A percentile compares a stretch with the other conserved stretches of the same genome.
These are phyloP conservation scores for Phragmites australis DNA, from an alignment of 176 grass and related monocot genomes.

Conservation along the genomic window DNA sequence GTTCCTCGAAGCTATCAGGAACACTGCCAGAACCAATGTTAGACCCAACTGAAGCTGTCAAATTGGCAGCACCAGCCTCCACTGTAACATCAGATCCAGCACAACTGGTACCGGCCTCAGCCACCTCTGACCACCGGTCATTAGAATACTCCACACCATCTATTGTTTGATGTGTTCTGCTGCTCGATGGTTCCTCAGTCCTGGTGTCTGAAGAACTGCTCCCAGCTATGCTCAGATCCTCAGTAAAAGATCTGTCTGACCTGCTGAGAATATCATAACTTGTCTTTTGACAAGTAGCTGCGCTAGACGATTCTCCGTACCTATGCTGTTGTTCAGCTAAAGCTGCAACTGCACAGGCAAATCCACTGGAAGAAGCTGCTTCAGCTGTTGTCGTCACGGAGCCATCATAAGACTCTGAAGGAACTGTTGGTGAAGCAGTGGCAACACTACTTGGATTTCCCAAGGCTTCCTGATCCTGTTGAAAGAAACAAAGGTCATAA, in stretches of 20 bases:
- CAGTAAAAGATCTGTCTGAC: constrained; percentile 38
- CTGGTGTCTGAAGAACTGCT: constrained; percentile 37
- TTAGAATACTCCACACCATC: constrained; percentile 59
- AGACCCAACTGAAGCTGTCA: constrained; percentile 26
- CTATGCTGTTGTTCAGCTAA: constrained; percentile 77
- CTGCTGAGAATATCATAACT: constrained; percentile 30
- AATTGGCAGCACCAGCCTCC: constrained; percentile 36
- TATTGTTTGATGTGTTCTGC: constrained; percentile 22
- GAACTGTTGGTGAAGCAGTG: constrained; percentile 27
- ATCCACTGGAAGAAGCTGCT: constrained; percentile 53
- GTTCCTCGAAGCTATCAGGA: constrained; percentile 89
- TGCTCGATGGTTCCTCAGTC: constrained; percentile 30
- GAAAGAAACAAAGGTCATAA: constrained; percentile 26
- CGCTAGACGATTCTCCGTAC: constrained; percentile 42
- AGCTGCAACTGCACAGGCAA: constrained; percentile 75
- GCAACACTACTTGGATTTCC: constrained; percentile 27
- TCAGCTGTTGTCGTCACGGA: constrained; percentile 2
- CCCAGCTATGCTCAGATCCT: constrained; percentile 25
- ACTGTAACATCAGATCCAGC: constrained; percentile 48
- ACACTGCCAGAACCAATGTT: constrained; percentile 37
- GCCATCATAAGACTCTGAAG: constrained; percentile 20
- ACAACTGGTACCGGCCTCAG: constrained; percentile 49
- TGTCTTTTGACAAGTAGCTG: constrained; percentile 18
- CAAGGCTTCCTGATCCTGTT: constrained; percentile 73
- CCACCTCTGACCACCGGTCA: constrained; percentile 49